phyloP scores from a whole-genome alignment of 2,329 filamentous ascomycete genomes.

The Aureobasidium subglaciale region DNA sequence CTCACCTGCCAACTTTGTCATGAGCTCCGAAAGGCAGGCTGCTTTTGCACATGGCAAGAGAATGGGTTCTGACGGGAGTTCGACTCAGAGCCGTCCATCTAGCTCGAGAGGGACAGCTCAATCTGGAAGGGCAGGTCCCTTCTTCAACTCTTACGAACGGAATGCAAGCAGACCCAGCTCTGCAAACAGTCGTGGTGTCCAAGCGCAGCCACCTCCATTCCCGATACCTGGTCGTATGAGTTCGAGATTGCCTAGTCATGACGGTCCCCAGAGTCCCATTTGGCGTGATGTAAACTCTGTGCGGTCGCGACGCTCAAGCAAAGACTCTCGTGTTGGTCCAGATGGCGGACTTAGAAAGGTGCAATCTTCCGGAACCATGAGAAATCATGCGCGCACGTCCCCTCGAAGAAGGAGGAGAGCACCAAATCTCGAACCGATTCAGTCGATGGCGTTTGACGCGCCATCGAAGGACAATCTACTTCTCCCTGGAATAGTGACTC shows the following conservation, averaged over 20 bases:
- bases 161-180: constrained; percentile 36
- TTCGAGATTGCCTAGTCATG: constrained; percentile 65
- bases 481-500: constrained; percentile 1
- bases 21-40: background rate
- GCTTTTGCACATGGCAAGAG: background rate
- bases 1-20: constrained; percentile 24
- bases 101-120: background rate
- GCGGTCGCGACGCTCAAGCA: background rate
- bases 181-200: constrained; percentile 42
- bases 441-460: constrained; percentile 30
- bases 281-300: constrained; percentile 35
- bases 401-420: constrained; percentile 30
- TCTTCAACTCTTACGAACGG: constrained; percentile 2
- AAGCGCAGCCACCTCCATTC: constrained; percentile 61
- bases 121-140: background rate
- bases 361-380: constrained; percentile 71
- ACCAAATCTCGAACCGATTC: constrained; percentile 29
- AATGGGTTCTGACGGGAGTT: constrained; percentile 2
- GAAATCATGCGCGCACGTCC: constrained; percentile 51
- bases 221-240: constrained; percentile 86
- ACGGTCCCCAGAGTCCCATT: constrained; percentile 66
- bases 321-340: constrained; percentile 15
- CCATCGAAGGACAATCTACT: constrained; percentile 18
- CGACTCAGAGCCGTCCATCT: background rate
- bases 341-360: constrained; percentile 63